Conservation (phyloP, 1,284 basidiomycete species). For the Neonothopanus nambi region DNA sequence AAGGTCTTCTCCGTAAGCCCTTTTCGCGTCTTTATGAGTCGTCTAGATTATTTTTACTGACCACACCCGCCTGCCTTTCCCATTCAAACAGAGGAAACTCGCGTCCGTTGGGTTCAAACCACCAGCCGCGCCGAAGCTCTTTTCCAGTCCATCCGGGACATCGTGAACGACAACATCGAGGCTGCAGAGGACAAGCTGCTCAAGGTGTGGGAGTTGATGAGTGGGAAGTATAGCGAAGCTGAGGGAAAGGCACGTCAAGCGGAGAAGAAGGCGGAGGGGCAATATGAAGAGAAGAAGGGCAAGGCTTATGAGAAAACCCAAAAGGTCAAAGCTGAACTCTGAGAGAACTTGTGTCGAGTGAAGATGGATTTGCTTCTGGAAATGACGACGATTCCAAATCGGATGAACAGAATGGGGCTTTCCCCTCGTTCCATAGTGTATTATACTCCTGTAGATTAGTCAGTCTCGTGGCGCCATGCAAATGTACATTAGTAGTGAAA, state of each 20-base stretch:
- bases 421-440: no score
- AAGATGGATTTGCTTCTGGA: no score
- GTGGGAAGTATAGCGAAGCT: constrained; percentile 39
- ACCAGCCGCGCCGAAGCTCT: constrained; percentile 57
- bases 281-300: constrained; percentile 31
- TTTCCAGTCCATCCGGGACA: constrained; percentile 57
- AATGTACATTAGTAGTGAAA: no score
- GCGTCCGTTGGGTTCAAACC: constrained; percentile 75
- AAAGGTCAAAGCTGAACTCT: no score
- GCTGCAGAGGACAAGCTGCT: constrained; percentile 69
- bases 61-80: background rate
- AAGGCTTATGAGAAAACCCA: constrained; percentile 16
- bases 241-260: constrained; percentile 22
- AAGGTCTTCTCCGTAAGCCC: constrained; percentile 71
- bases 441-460: no score
- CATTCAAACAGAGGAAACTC: constrained; percentile 61
- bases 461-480: no score
- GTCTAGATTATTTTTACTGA: constrained; percentile 6
- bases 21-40: no score
- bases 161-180: constrained; percentile 62
- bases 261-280: constrained; percentile 28
- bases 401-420: no score
- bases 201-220: constrained; percentile 41
- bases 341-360: no score
- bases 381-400: no score